Percentiles rank a stretch among this genome's conserved stretches.
phyloP scores from a whole-genome alignment of 2,329 filamentous ascomycete species.

The Alternaria sp. region DNA sequence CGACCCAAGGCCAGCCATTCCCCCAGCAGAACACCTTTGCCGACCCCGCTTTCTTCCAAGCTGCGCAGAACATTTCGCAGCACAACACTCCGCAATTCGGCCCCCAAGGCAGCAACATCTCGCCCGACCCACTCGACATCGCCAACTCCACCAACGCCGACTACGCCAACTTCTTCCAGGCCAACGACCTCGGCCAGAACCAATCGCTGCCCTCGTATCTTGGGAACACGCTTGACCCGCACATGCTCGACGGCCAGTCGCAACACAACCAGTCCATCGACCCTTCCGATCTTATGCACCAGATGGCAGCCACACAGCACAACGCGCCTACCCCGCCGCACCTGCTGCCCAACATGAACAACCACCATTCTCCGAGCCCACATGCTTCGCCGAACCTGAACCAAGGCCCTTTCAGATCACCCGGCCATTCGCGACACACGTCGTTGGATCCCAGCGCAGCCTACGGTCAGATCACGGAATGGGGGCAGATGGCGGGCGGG shows the following conservation, averaged over 20 bases:
- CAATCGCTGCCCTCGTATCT: conserved; percentile 67
- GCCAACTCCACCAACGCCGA: conserved; percentile 31
- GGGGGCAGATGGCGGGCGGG: conserved; percentile 60
- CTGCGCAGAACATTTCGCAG: conserved; percentile 52
- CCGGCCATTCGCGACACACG: conserved; percentile 64
- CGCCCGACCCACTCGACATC: conserved; percentile 46
- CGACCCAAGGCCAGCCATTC: conserved; percentile 54
- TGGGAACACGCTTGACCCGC: conserved; percentile 52
- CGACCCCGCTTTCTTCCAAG: conserved; percentile 53
- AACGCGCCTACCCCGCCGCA: conserved; percentile 63
- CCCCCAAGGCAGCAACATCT: conserved; percentile 47
- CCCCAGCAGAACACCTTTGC: conserved; percentile 48
- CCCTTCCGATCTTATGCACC: conserved; percentile 55
- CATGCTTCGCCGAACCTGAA: conserved; percentile 61
- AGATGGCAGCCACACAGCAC: conserved; percentile 60
- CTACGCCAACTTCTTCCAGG: conserved; percentile 63
- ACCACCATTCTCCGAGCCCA: conserved; percentile 61
- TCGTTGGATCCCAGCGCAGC: conserved; percentile 68
- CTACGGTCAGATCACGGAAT: conserved; percentile 64
- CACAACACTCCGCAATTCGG: conserved; percentile 61
- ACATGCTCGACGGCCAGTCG: conserved; percentile 50
- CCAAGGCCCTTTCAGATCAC: conserved; percentile 59
- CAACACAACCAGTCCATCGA: conserved; percentile 53
- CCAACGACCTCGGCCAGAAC: conserved; percentile 59
- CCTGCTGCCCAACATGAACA: conserved; percentile 60